Evolutionary conservation across 257 asterid genomes (phyloP).

Genomic region (Solanum sejunctum): DNA sequence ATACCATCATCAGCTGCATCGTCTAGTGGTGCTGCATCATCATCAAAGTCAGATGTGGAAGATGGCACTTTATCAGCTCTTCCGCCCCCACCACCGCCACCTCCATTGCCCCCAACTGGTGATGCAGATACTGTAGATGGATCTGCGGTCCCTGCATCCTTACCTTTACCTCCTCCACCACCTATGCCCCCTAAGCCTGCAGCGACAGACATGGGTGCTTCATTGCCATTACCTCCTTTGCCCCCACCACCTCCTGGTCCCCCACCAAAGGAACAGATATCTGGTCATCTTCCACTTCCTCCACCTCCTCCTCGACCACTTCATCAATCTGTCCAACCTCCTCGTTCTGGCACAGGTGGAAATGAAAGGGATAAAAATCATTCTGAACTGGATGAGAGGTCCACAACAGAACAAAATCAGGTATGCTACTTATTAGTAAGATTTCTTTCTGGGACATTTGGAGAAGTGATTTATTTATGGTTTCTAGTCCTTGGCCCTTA

Average conservation of each 20-base stretch:
- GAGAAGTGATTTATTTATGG: neutral
- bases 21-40: slow-evolving; percentile 64
- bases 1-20: slow-evolving; percentile 66
- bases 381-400: slow-evolving; percentile 33
- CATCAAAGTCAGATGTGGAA: slow-evolving; percentile 46
- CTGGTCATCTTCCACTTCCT: slow-evolving; percentile 38
- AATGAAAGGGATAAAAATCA: slow-evolving; percentile 31
- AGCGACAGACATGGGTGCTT: slow-evolving; percentile 21
- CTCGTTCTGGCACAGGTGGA: slow-evolving; percentile 51
- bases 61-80: slow-evolving; percentile 33
- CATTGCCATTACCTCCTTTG: slow-evolving; percentile 50
- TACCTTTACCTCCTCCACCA: slow-evolving; percentile 90
- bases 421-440: slow-evolving; percentile 22
- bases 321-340: slow-evolving; percentile 53
- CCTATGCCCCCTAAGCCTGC: slow-evolving; percentile 75
- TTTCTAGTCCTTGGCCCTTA: slow-evolving; percentile 6
- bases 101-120: slow-evolving; percentile 43
- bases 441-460: neutral
- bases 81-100: slow-evolving; percentile 76
- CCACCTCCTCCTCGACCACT: slow-evolving; percentile 46
- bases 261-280: slow-evolving; percentile 65
- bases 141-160: slow-evolving; percentile 34
- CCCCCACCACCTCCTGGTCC: slow-evolving; percentile 86
- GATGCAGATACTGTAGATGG: slow-evolving; percentile 53
- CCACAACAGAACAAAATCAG: slow-evolving; percentile 39